Evolutionary conservation across 371 early-diverging fungal species (phyloP), one percentile per base, ranked within the genome.

Genomic region (Dichotomocladium elegans): DNA sequence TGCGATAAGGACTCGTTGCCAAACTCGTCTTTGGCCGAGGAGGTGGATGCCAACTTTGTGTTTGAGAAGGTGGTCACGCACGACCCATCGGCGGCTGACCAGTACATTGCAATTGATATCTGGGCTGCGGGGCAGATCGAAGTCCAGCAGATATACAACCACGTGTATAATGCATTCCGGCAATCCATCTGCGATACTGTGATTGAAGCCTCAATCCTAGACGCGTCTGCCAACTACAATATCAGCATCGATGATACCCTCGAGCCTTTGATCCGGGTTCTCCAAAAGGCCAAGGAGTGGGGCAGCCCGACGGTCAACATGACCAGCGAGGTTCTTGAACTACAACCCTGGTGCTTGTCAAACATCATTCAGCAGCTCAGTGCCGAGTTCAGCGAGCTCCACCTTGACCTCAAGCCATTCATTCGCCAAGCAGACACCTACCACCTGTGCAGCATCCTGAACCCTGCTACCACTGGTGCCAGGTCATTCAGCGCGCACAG

Each of bases 81-180:
- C 37, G 21, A 15, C 2, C 5, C 37, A 37, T 21, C n/a, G n/a
- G n/a, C n/a, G n/a, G n/a, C n/a, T n/a, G n/a, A 33, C 12, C 34
- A 37, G 8, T 37, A 37, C 21, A 51, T 90, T 1, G 60, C 69
- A 30, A 69, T 88, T 29, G 85, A 88, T 41, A 68, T 91, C 0
- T 93, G 93, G 93, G 67, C 76, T 0, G 78, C 86, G 24, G 89
- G 90, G 1, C 66, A 66, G 12, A 61, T 88, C 27, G 82, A 85
- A 29, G 58, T 75, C 1, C 58, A 76, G 0, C 65, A 69, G 0
- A 61, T 90, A 1, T 57, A 81, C 14, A 72, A 77, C 1, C 57
- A 77, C 26, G 58, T 88, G n/a, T 63, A 62, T 24, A 64, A 61
- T 34, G 74, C 80, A 40, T 77, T 85, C 49, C 63, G 66, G 8